Percentiles rank a stretch among this genome's conserved stretches.
Evolutionary conservation across 768 basidiomycete genomes (phyloP).

Genomic region (Panaeolus papilionaceus): DNA sequence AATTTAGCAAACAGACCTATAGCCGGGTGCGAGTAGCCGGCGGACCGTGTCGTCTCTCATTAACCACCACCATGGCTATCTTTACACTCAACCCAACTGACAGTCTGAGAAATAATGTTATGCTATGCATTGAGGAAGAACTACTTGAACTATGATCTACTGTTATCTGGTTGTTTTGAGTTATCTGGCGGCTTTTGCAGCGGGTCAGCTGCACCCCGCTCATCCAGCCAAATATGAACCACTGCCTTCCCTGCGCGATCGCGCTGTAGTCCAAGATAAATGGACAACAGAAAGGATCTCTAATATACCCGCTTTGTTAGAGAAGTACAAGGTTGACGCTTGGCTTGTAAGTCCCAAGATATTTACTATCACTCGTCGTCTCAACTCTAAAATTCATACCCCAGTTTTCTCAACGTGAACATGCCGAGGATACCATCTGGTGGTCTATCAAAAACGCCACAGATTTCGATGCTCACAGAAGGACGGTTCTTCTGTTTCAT

Average conservation of each 20-base stretch:
- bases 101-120: conserved; percentile 13
- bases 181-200: not conserved
- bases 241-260: conserved; percentile 47
- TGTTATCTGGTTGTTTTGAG: not conserved
- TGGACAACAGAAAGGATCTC: conserved; percentile 49
- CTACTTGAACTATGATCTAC: conserved; percentile 3
- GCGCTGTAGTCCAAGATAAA: conserved; percentile 44
- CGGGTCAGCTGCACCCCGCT: conserved; percentile 32
- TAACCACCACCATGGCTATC: conserved; percentile 14
- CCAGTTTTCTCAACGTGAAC: conserved; percentile 54
- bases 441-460: conserved; percentile 56
- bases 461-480: conserved; percentile 52
- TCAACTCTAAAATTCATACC: conserved; percentile 8
- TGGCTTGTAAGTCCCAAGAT: conserved; percentile 42
- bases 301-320: conserved; percentile 47
- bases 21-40: conserved; percentile 8
- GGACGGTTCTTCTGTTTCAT: conserved; percentile 58
- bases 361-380: not conserved
- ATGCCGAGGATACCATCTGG: conserved; percentile 61
- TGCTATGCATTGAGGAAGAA: not conserved
- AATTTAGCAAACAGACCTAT: not conserved
- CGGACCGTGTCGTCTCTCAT: conserved; percentile 3
- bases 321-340: conserved; percentile 48
- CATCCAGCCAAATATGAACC: conserved; percentile 40
- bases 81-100: not conserved